These are phyloP conservation scores for Lepidium aucheri DNA, from an alignment of 345 rosid species.

Conservation along the genomic window DNA sequence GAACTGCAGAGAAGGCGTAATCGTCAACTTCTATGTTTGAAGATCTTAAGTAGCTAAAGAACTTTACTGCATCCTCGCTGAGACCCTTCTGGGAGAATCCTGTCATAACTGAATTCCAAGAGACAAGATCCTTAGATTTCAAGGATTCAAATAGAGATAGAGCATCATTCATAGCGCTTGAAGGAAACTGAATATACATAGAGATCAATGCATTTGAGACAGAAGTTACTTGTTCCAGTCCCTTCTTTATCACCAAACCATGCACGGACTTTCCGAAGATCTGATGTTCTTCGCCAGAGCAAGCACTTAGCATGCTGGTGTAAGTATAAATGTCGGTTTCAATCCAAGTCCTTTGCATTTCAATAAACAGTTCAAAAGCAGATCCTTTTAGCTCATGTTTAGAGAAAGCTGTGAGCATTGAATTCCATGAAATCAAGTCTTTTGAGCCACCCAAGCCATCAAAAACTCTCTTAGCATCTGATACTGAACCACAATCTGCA, in stretches of 20 bases:
- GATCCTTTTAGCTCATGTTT: conserved; percentile 40
- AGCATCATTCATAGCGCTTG: conserved; percentile 44
- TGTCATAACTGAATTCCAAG: conserved; percentile 69
- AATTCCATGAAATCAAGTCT: conserved; percentile 70
- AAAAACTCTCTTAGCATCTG: conserved; percentile 48
- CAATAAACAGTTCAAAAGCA: conserved; percentile 41
- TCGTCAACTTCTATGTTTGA: conserved; percentile 45
- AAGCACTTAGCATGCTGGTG: conserved; percentile 56
- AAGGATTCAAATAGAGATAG: conserved; percentile 42
- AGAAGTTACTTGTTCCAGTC: conserved; percentile 46
- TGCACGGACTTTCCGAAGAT: conserved; percentile 48
- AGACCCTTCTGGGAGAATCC: conserved; percentile 55
- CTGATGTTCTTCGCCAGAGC: conserved; percentile 32
- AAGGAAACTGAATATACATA: conserved; percentile 49
- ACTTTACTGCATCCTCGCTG: conserved; percentile 47
- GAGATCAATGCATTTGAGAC: conserved; percentile 53
- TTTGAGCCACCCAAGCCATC: conserved; percentile 31
- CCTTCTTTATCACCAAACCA: conserved; percentile 54
- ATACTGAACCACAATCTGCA: conserved; percentile 52
- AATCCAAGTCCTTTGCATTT: conserved; percentile 39
- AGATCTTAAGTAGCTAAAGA: conserved; percentile 44
- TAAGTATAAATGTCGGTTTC: conserved; percentile 58
- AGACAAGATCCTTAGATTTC: conserved; percentile 52
- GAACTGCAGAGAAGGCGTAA: conserved; percentile 62
- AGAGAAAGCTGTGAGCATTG: conserved; percentile 59